These are phyloP conservation scores for Saccharomyces uvarum DNA, from an alignment of 1,139 yeast species.

Conservation along the genomic window DNA sequence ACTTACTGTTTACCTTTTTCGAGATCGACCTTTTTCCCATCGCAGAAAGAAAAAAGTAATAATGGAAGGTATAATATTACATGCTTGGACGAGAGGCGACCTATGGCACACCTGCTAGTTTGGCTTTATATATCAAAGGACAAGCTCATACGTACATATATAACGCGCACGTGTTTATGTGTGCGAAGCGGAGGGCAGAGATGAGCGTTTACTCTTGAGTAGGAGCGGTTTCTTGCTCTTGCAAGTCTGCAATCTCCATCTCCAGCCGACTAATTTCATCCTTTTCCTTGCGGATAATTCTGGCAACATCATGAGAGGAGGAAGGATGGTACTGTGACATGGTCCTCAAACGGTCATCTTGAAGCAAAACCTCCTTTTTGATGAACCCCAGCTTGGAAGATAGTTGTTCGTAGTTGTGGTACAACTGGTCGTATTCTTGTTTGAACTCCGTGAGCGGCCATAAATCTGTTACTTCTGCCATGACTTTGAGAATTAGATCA, in stretches of 20 bases:
- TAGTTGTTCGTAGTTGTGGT: constrained; percentile 15
- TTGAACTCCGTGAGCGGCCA: constrained; percentile 29
- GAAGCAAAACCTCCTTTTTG: constrained; percentile 17
- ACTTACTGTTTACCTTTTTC: not conserved
- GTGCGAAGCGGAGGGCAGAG: not conserved
- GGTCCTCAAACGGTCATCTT: constrained; percentile 20
- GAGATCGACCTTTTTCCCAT: not conserved
- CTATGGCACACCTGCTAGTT: not conserved
- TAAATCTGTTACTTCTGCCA: constrained; percentile 24
- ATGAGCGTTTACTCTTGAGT: not conserved
- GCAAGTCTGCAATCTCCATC: constrained; percentile 20
- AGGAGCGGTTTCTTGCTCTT: constrained; percentile 7
- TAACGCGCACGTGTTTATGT: not conserved
- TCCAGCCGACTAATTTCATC: constrained; percentile 3
- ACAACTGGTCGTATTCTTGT: constrained; percentile 16
- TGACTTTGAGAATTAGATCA: constrained; percentile 21
- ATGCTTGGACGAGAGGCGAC: not conserved
- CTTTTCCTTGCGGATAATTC: constrained; percentile 23
- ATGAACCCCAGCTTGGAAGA: constrained; percentile 16
- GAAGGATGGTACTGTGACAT: constrained; percentile 10
- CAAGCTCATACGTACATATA: not conserved
- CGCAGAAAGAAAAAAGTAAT: not conserved
- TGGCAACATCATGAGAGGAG: constrained; percentile 13
- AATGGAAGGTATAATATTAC: not conserved
- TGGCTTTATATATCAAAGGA: not conserved